Conservation (phyloP, 2,329 filamentous ascomycete genomes). For the Aureobasidium pullulans region DNA sequence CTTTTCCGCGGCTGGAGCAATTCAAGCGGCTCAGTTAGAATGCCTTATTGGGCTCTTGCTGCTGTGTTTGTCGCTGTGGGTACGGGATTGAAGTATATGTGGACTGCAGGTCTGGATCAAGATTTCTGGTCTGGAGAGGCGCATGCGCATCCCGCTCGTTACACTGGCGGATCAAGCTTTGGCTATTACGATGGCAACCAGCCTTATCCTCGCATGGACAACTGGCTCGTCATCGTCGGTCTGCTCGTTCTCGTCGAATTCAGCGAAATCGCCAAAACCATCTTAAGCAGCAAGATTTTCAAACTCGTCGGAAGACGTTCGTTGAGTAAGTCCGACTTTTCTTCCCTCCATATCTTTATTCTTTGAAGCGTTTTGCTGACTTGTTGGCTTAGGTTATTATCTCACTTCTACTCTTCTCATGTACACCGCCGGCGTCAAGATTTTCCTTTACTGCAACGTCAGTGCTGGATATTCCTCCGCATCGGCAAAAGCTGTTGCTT, state of each 20-base stretch:
- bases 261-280: conserved; percentile 28
- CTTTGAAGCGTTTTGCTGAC: not conserved
- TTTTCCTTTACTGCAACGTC: conserved; percentile 21
- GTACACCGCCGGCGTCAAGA: conserved; percentile 24
- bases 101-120: conserved; percentile 33
- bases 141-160: conserved; percentile 35
- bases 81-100: conserved; percentile 36
- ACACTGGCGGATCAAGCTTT: conserved; percentile 27
- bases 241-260: conserved; percentile 36
- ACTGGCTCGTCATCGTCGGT: conserved; percentile 38
- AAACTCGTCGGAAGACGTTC: conserved; percentile 35
- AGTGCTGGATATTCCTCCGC: conserved; percentile 14
- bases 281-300: conserved; percentile 30
- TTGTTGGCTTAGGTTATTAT: conserved; percentile 20
- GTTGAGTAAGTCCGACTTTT: conserved; percentile 33
- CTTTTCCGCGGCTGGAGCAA: conserved; percentile 20
- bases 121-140: conserved; percentile 30
- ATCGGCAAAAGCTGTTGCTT: conserved; percentile 22
- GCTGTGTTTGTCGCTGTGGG: conserved; percentile 28
- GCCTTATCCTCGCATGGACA: conserved; percentile 35
- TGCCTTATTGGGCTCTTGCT: conserved; percentile 30
- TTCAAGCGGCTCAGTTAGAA: conserved; percentile 15
- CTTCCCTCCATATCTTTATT: not conserved
- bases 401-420: conserved; percentile 23
- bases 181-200: conserved; percentile 25